Percentiles rank a stretch among this genome's conserved stretches.
Evolutionary conservation across 2,329 filamentous ascomycete species (phyloP).

Genomic region (Microdochium bolleyi): DNA sequence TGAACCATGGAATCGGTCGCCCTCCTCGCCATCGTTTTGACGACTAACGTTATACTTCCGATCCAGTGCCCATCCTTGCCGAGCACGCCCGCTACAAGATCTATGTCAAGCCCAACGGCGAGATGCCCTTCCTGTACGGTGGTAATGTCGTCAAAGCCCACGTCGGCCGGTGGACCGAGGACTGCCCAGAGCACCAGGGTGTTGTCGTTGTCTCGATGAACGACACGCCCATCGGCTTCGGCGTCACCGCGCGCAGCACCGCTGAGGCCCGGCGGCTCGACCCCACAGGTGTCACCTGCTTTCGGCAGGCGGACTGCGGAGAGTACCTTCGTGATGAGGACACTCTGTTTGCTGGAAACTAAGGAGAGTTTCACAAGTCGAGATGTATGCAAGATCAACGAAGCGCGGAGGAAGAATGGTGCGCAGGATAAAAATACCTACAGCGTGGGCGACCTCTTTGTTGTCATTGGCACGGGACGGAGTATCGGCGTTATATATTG

Average conservation of each 20-base stretch:
- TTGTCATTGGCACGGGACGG: background rate
- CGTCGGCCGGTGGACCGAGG: slow-evolving; percentile 33
- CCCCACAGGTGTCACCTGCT: slow-evolving; percentile 82
- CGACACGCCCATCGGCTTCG: slow-evolving; percentile 89
- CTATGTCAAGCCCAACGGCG: slow-evolving; percentile 92
- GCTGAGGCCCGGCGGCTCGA: slow-evolving; percentile 77
- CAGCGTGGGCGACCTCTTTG: background rate
- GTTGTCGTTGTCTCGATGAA: slow-evolving; percentile 88
- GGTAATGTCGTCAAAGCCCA: slow-evolving; percentile 68
- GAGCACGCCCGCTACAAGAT: slow-evolving; percentile 93
- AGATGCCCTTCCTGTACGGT: slow-evolving; percentile 96
- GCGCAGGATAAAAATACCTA: background rate
- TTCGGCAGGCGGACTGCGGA: slow-evolving; percentile 88
- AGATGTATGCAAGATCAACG: too few species aligned
- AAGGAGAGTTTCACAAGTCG: background rate
- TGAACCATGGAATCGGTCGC: slow-evolving; percentile 8
- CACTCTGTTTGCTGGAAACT: slow-evolving; percentile 50
- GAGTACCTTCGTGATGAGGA: slow-evolving; percentile 87
- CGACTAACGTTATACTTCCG: background rate
- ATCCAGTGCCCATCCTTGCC: slow-evolving; percentile 66
- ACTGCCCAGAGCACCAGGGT: slow-evolving; percentile 88
- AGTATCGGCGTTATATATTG: background rate
- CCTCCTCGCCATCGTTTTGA: background rate
- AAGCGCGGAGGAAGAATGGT: background rate
- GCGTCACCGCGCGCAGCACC: slow-evolving; percentile 81